Evolutionary conservation across 2,329 filamentous ascomycete species (phyloP), one percentile per base, ranked within the genome.

Genomic region (Penicillium concentricum): DNA sequence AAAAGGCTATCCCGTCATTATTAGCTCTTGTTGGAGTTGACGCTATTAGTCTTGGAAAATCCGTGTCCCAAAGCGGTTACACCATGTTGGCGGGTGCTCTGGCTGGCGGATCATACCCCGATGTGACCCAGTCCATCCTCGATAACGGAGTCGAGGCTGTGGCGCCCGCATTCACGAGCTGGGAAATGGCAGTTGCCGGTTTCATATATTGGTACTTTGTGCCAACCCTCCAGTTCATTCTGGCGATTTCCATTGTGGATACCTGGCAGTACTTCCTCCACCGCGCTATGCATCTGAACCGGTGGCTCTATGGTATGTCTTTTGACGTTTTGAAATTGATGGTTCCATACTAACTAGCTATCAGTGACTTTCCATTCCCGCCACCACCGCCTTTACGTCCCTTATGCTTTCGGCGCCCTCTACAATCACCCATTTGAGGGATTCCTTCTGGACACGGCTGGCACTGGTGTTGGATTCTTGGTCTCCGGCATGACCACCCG

Each of bases 211-310:
- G 90, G 81, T 77, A 86, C 60, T 72, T 87, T 38, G 82, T 97
- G 60, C 94, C 94, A 0, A 82, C 79, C 3, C 54, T 93, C 47
- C 93, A 97, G 73, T 90, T 96, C 70, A 77, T 84, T 56, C 69
- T 90, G 48, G 94, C 87, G 24, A 83, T 93, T 58, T 78, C 85
- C 62, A 81, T 95, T 63, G 84, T 97, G 65, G 94, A 99, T 76
- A 94, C 92, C 43, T 99, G 94, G 94, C 93, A 99, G 74, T 99
- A 99, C 78, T 96, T 97, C 77, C 83, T 93, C 68, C 94, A 99
- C 76, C 91, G 94, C 38, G 84, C 89, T 56, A 99, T 99, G 94
- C 94, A 99, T 77, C 82, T 94, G 80, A 97, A 97, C 79, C 92
- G 90, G 75, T 97, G 91, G 90, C 83, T 99, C 66, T 97, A 97